These are phyloP conservation scores for Triticum dicoccoides DNA, from an alignment of 176 grass and related monocot genomes.

Conservation along the genomic window DNA sequence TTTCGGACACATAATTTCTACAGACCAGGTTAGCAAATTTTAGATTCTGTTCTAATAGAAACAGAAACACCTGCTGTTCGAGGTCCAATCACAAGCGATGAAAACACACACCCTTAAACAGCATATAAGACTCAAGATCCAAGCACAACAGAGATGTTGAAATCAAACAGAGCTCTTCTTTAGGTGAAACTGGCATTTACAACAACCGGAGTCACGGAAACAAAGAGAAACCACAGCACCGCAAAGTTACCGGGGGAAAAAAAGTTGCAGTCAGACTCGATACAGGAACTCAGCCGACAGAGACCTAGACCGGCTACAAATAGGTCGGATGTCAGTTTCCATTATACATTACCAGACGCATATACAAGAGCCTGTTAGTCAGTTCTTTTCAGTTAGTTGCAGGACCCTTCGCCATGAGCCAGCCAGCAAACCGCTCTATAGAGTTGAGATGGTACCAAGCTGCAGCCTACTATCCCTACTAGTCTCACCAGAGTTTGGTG, in stretches of 20 bases:
- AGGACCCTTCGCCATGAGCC: conserved; percentile 10
- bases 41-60: background rate
- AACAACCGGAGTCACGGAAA: conserved; percentile 2
- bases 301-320: background rate
- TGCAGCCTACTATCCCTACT: background rate
- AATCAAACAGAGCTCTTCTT: conserved; percentile 23
- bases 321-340: conserved; percentile 20
- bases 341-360: conserved; percentile 41
- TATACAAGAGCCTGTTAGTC: conserved; percentile 40
- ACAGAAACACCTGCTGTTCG: background rate
- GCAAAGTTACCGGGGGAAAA: background rate
- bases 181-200: conserved; percentile 31
- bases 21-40: too few relatives aligned
- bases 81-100: background rate
- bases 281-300: conserved; percentile 8
- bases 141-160: background rate
- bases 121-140: background rate
- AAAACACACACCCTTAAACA: background rate
- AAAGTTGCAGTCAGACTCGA: background rate
- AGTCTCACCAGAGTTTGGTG: background rate
- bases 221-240: background rate
- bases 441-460: conserved; percentile 5
- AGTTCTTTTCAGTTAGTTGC: conserved; percentile 22
- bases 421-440: conserved; percentile 10
- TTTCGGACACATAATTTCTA: too few relatives aligned